phyloP scores from a whole-genome alignment of 305 asterid genomes.

The Solanum hybrid region DNA sequence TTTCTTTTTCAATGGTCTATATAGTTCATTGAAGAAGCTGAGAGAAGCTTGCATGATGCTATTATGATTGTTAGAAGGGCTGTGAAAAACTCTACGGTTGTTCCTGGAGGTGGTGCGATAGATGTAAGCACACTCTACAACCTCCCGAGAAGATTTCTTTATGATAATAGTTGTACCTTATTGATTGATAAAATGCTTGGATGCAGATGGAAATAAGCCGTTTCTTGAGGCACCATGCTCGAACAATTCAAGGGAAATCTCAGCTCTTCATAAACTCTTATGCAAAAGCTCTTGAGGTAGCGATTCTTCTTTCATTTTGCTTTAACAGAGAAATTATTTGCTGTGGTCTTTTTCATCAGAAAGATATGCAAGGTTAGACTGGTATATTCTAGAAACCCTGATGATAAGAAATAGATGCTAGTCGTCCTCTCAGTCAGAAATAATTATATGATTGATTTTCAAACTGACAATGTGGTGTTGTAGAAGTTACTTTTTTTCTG shows the following conservation, averaged over 20 bases:
- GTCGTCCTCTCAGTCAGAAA: neutral
- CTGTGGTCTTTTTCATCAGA: neutral
- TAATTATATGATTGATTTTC: neutral
- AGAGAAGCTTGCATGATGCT: conserved; percentile 78
- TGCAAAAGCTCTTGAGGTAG: conserved; percentile 97
- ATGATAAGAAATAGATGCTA: neutral
- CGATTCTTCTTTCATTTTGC: neutral
- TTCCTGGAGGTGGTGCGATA: conserved; percentile 98
- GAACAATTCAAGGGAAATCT: conserved; percentile 90
- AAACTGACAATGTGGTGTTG: neutral
- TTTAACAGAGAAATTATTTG: neutral
- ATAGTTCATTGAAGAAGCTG: conserved; percentile 95
- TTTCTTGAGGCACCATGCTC: conserved; percentile 93
- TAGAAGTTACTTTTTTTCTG: neutral
- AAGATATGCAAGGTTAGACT: neutral
- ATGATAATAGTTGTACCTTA: neutral
- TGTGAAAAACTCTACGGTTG: conserved; percentile 84
- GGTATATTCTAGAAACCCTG: neutral
- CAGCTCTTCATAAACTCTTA: conserved; percentile 93
- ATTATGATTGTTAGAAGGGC: conserved; percentile 94
- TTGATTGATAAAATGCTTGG: neutral
- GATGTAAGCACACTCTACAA: conserved; percentile 45
- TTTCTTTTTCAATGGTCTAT: conserved; percentile 16
- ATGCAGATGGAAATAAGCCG: conserved; percentile 95
- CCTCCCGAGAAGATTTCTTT: neutral